phyloP scores from a whole-genome alignment of 345 rosid species.

The Anastatica hierochuntica region DNA sequence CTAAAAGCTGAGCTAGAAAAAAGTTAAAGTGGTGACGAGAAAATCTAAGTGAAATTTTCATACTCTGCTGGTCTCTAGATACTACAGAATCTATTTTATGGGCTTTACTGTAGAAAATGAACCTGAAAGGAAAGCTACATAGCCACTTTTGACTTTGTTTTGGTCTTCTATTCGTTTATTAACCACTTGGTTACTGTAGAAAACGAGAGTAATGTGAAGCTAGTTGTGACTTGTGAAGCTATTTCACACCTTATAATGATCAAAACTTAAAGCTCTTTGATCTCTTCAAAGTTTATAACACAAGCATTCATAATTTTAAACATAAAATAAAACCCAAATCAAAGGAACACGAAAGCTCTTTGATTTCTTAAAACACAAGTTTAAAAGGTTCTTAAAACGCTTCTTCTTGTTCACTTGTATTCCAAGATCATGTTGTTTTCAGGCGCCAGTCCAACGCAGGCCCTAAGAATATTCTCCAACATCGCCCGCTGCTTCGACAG shows the following conservation, averaged over 20 bases:
- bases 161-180: not conserved
- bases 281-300: too few species aligned
- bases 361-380: too few species aligned
- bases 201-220: not conserved
- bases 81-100: not conserved
- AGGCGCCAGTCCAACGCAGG: conserved; percentile 92
- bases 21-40: conserved; percentile 15
- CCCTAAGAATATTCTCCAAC: conserved; percentile 96
- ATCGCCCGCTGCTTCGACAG: conserved; percentile 95
- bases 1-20: conserved; percentile 20
- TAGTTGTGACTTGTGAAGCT: too few species aligned
- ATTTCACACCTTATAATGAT: too few species aligned
- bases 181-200: not conserved
- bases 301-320: too few species aligned
- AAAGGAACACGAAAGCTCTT: too few species aligned
- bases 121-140: too few species aligned
- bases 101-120: conserved; percentile 12
- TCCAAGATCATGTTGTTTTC: conserved; percentile 99
- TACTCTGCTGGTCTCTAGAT: not conserved
- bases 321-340: too few species aligned
- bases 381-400: too few species aligned
- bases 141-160: not conserved
- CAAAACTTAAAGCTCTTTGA: too few species aligned
- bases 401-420: conserved; percentile 97
- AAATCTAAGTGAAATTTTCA: conserved; percentile 5